Percentiles rank a stretch among this genome's conserved stretches.
Conservation (phyloP, 176 grass and related monocot species). For the Puya raimondii region DNA sequence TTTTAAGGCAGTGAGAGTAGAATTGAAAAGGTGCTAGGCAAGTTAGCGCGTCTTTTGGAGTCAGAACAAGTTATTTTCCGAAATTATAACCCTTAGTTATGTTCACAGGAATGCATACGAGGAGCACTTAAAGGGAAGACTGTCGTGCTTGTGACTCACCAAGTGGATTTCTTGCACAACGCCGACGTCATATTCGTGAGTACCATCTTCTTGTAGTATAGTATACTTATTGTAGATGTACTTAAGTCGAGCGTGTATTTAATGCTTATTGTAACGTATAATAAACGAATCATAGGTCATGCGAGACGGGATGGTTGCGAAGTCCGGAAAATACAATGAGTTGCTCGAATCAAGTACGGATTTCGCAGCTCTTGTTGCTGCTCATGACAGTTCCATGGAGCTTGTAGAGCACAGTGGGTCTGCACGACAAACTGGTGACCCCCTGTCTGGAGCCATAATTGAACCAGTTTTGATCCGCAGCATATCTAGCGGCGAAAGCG, state of each 20-base stretch:
- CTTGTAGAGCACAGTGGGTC: conserved; percentile 48
- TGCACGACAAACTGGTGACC: not conserved
- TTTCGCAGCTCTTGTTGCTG: conserved; percentile 70
- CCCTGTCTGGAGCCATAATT: not conserved
- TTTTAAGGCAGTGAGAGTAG: not conserved
- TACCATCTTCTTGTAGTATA: not conserved
- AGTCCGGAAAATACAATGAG: conserved; percentile 78
- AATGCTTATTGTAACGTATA: not conserved
- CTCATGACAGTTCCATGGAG: conserved; percentile 95
- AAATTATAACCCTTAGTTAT: conserved; percentile 8
- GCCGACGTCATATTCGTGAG: conserved; percentile 61
- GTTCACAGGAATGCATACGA: conserved; percentile 45
- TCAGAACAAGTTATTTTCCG: not conserved
- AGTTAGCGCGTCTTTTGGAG: not conserved
- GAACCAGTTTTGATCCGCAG: not conserved
- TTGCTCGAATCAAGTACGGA: conserved; percentile 46
- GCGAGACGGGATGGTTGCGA: conserved; percentile 64
- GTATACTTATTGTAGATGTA: not conserved
- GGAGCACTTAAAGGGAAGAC: conserved; percentile 50
- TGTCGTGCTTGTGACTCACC: conserved; percentile 70
- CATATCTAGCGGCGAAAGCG: not conserved
- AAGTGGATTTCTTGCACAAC: conserved; percentile 78
- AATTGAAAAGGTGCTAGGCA: not conserved
- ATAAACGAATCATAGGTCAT: conserved; percentile 44
- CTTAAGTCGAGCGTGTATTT: not conserved